Percentiles rank a stretch among this genome's conserved stretches.
These are phyloP conservation scores for Oryza glaberrima DNA, from an alignment of 176 grass and related monocot genomes.

Conservation along the genomic window DNA sequence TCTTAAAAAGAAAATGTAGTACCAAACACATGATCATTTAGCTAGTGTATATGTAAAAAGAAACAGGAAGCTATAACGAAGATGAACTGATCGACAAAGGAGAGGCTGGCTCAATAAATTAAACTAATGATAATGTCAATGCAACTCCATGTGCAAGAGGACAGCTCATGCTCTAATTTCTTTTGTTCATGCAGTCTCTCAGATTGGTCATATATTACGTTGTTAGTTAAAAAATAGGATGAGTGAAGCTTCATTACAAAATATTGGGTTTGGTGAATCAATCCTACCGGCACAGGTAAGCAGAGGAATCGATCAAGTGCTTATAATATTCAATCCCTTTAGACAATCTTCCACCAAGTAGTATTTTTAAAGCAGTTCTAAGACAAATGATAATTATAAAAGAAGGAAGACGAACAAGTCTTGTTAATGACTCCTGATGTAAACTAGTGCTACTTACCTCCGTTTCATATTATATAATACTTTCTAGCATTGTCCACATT, in stretches of 20 bases:
- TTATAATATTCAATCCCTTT: constrained; percentile 15
- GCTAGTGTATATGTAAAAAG: not conserved
- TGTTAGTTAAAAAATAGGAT: not conserved
- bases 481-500: too few relatives aligned
- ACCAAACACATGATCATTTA: not conserved
- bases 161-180: constrained; percentile 38
- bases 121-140: constrained; percentile 33
- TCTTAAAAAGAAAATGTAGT: not conserved
- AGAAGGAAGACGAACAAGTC: constrained; percentile 6
- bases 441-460: not conserved
- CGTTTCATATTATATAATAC: too few relatives aligned
- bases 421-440: constrained; percentile 21
- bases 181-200: constrained; percentile 31
- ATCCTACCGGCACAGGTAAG: constrained; percentile 46
- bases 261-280: constrained; percentile 53
- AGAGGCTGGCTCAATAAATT: constrained; percentile 17
- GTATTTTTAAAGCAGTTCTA: constrained; percentile 42
- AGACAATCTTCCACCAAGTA: constrained; percentile 31
- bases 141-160: constrained; percentile 43
- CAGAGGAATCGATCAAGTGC: constrained; percentile 36
- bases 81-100: not conserved
- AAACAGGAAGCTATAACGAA: not conserved
- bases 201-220: constrained; percentile 42
- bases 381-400: not conserved
- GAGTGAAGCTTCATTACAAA: constrained; percentile 21